Evolutionary conservation across 305 asterid genomes (phyloP).

Genomic region (Fraxinus sp.): DNA sequence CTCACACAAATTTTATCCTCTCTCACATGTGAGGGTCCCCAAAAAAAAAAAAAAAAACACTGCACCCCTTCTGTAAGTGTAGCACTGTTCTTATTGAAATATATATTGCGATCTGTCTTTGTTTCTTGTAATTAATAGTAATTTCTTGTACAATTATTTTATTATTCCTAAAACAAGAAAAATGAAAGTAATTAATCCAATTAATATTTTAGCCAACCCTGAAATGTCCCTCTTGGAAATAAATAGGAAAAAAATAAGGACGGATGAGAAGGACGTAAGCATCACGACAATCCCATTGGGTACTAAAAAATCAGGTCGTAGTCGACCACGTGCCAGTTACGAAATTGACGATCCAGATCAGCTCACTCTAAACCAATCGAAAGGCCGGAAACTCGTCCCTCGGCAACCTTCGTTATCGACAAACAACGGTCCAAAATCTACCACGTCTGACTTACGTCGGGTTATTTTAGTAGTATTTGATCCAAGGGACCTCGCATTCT

Average conservation of each 20-base stretch:
- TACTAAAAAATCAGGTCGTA: conserved; percentile 4
- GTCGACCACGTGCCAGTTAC: conserved; percentile 42
- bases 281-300: not conserved
- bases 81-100: no score
- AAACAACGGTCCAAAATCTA: conserved; percentile 37
- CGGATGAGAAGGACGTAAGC: not conserved
- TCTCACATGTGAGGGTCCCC: no score
- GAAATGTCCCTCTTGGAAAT: not conserved
- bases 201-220: not conserved
- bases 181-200: not conserved
- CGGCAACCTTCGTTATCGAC: conserved; percentile 41
- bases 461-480: conserved; percentile 52
- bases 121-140: not conserved
- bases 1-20: no score
- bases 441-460: conserved; percentile 50
- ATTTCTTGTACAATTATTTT: not conserved
- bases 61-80: no score
- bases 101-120: not conserved
- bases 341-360: conserved; percentile 37
- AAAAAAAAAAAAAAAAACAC: no score
- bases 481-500: conserved; percentile 56
- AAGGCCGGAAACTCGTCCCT: conserved; percentile 27
- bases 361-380: conserved; percentile 40
- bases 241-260: not conserved
- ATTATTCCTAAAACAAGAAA: not conserved